These are phyloP conservation scores for Fagopyrum esculentum DNA, from an alignment of 148 eudicot species.

Conservation along the genomic window DNA sequence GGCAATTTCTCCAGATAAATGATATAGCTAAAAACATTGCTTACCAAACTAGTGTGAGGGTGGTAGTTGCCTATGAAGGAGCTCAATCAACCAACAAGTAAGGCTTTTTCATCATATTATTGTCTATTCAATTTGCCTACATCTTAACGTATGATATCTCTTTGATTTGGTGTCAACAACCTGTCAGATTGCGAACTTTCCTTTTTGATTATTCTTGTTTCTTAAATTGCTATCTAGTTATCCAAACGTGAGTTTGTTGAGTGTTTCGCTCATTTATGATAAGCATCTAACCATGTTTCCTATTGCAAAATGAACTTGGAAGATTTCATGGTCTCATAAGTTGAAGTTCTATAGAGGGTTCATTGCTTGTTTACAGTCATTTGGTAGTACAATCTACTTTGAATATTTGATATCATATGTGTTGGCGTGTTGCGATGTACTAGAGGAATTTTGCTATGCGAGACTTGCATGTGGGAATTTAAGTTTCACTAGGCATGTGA, in stretches of 20 bases:
- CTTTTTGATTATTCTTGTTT: no score
- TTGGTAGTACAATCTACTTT: not conserved
- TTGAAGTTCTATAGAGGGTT: not conserved
- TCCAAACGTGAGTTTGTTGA: not conserved
- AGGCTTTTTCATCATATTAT: not conserved
- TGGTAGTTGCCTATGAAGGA: slow-evolving; percentile 84
- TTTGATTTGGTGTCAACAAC: not conserved
- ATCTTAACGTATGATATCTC: not conserved
- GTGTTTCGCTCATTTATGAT: not conserved
- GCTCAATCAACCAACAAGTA: slow-evolving; percentile 82
- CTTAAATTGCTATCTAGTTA: not conserved
- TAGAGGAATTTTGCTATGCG: not conserved
- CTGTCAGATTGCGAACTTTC: no score
- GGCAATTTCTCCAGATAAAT: slow-evolving; percentile 42
- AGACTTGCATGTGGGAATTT: not conserved
- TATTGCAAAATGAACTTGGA: not conserved
- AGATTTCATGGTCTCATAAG: not conserved
- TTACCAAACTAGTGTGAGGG: slow-evolving; percentile 81
- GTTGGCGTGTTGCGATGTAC: not conserved
- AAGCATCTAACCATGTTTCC: not conserved
- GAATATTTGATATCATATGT: not conserved
- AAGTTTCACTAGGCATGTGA: not conserved
- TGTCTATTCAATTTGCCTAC: not conserved
- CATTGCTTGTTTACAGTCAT: not conserved
- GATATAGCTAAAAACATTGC: slow-evolving; percentile 74